These are phyloP conservation scores for Picea engelmannii DNA, from an alignment of 83 land plant genomes.

Conservation along the genomic window DNA sequence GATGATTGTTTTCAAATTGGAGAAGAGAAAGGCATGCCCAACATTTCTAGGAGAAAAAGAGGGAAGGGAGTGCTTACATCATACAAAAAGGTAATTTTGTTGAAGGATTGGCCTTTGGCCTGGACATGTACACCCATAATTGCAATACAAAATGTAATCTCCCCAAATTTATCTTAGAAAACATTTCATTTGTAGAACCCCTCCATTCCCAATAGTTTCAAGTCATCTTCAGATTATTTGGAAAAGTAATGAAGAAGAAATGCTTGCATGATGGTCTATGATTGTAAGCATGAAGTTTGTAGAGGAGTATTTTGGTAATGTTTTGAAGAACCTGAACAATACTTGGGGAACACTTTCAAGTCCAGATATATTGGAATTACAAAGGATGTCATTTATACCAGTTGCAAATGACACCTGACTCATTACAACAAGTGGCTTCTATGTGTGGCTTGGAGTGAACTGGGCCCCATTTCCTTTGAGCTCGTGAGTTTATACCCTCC, in stretches of 20 bases:
- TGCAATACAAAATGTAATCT: slow-evolving; percentile 51
- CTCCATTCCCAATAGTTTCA: slow-evolving; percentile 70
- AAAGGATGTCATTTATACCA: too few species aligned
- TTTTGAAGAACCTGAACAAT: slow-evolving; percentile 73
- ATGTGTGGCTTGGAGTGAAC: slow-evolving; percentile 70
- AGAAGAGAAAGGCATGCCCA: slow-evolving; percentile 72
- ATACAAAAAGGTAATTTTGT: slow-evolving; percentile 72
- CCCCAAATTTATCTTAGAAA: slow-evolving; percentile 96
- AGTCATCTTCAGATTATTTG: slow-evolving; percentile 86
- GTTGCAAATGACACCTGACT: slow-evolving; percentile 72
- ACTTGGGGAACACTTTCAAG: slow-evolving; percentile 74
- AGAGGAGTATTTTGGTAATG: slow-evolving; percentile 79
- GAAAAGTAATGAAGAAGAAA: slow-evolving; percentile 84
- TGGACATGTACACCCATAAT: slow-evolving; percentile 90
- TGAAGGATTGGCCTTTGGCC: slow-evolving; percentile 92
- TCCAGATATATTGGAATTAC: slow-evolving; percentile 28
- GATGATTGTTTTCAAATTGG: too few species aligned
- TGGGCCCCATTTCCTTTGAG: slow-evolving; percentile 87
- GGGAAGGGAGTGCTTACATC: slow-evolving; percentile 80
- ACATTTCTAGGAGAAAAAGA: slow-evolving; percentile 60
- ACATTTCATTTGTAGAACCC: slow-evolving; percentile 85
- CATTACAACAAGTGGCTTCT: slow-evolving; percentile 72
- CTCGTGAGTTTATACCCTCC: slow-evolving; percentile 77
- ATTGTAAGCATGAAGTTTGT: slow-evolving; percentile 59
- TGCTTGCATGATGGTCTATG: slow-evolving; percentile 91